Evolutionary conservation across 164 flowering plant genomes (phyloP).

Genomic region (Pachysandra terminalis): DNA sequence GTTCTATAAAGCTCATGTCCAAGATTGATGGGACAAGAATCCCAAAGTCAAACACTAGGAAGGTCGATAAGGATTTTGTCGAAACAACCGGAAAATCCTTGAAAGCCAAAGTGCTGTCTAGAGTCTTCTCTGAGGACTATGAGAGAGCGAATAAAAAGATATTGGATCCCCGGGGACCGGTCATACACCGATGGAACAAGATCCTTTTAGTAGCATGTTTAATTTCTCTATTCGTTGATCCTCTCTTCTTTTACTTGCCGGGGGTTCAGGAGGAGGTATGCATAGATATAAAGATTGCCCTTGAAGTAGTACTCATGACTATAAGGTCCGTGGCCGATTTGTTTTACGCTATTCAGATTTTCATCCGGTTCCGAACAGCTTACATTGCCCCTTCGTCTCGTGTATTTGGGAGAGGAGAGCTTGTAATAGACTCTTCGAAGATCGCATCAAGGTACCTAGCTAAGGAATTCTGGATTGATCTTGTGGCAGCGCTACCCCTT

Average conservation of each 20-base stretch:
- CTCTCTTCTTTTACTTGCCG: conserved; percentile 80
- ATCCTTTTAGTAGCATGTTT: conserved; percentile 71
- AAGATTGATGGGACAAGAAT: conserved; percentile 47
- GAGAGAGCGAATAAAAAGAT: conserved; percentile 60
- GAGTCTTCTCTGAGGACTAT: conserved; percentile 92
- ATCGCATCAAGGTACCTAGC: conserved; percentile 62
- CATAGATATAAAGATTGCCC: conserved; percentile 46
- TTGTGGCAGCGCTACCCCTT: conserved; percentile 79
- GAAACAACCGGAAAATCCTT: conserved; percentile 41
- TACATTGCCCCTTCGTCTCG: conserved; percentile 91
- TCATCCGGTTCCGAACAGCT: conserved; percentile 70
- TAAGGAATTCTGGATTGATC: conserved; percentile 65
- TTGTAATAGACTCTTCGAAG: conserved; percentile 67
- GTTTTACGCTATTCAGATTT: conserved; percentile 70
- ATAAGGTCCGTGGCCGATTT: conserved; percentile 66
- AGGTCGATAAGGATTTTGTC: conserved; percentile 17
- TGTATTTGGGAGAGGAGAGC: conserved; percentile 96
- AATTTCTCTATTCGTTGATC: conserved; percentile 85
- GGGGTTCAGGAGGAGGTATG: conserved; percentile 41
- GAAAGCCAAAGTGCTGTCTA: conserved; percentile 69
- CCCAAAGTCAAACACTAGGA: conserved; percentile 28
- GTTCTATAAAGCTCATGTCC: conserved; percentile 35
- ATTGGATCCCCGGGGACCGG: conserved; percentile 78
- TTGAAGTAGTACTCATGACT: conserved; percentile 53
- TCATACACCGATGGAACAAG: conserved; percentile 77